Evolutionary conservation across 257 asterid genomes (phyloP), one percentile per base, ranked within the genome.

Genomic region (Solanum tarapatanum): DNA sequence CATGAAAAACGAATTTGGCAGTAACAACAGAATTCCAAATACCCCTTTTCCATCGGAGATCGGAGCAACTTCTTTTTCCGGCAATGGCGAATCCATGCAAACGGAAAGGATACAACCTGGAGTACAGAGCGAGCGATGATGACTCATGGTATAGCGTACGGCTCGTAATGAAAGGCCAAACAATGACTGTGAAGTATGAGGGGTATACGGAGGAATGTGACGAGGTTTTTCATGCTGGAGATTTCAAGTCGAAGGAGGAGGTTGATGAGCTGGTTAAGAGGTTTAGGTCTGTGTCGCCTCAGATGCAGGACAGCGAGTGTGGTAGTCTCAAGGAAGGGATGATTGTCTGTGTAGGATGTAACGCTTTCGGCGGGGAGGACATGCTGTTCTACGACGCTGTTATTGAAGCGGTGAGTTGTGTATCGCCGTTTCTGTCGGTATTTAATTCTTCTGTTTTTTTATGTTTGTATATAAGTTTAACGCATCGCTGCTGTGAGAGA

Each of bases 141-240:
- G 94, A 91, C 64, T 93, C 94, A 72, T 93, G 95, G 95, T 93
- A 93, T 87, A 90, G 88, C 10, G 94, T 88, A 2, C 55, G 19
- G 10, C 87, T 88, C 33, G 69, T 68, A 14, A 4, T 88, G 9
- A 86, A 7, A 24, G 87, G 87, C n/a, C 43, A 88, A 32, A 89
- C 82, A 3, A 86, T 93, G 79, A 84, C 87, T 26, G 87, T 93
- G 58, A 88, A 87, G n/a, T 90, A 82, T 87, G 8, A 10, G 62
- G 91, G 91, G 45, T 11, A 83, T 64, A 88, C 92, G 26, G 60
- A 6, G 26, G 80, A 4, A 12, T 30, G 48, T 82, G 85, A 88
- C 39, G 30, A 13, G 23, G 77, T 26, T 5, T 68, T 91, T 82
- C 66, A 58, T 10, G 87, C 92, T 70, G 86, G 70, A 10, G 84